A percentile compares a stretch with the other conserved stretches of the same genome.
Evolutionary conservation across 352 stramenopile species (phyloP).

Genomic region (Phytophthora podocarpi): DNA sequence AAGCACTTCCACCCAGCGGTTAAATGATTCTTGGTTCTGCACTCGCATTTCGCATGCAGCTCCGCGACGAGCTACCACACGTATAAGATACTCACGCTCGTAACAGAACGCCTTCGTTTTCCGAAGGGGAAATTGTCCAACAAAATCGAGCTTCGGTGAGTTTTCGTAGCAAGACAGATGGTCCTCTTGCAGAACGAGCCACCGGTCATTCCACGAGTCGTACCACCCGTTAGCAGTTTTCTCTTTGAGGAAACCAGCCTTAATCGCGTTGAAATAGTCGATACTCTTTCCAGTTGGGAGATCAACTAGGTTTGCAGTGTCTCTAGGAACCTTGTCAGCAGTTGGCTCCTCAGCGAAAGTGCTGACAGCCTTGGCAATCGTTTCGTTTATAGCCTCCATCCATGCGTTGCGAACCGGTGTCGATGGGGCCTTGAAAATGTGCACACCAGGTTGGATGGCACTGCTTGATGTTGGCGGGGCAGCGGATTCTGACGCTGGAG

Average conservation of each 20-base stretch:
- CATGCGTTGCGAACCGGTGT: slow-evolving; percentile 74
- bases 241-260: slow-evolving; percentile 73
- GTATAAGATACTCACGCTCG: slow-evolving; percentile 78
- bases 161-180: slow-evolving; percentile 83
- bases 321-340: slow-evolving; percentile 13
- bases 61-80: slow-evolving; percentile 67
- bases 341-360: slow-evolving; percentile 19
- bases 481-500: slow-evolving; percentile 24
- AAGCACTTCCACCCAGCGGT: slow-evolving; percentile 74
- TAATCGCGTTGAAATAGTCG: slow-evolving; percentile 84
- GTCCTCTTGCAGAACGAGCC: slow-evolving; percentile 81
- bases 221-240: slow-evolving; percentile 82
- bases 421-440: slow-evolving; percentile 69
- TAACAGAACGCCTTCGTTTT: slow-evolving; percentile 75
- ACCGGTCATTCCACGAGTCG: slow-evolving; percentile 81
- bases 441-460: slow-evolving; percentile 24
- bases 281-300: slow-evolving; percentile 62
- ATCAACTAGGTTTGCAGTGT: slow-evolving; percentile 54
- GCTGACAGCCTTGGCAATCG: slow-evolving; percentile 36
- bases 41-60: slow-evolving; percentile 82
- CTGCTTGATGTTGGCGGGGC: slow-evolving; percentile 31
- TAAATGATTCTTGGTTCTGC: slow-evolving; percentile 77
- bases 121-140: slow-evolving; percentile 70
- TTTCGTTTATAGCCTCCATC: slow-evolving; percentile 65
- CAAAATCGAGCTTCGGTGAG: slow-evolving; percentile 75